Conservation (phyloP, 768 basidiomycete genomes). For the Suillus ampliporus region DNA sequence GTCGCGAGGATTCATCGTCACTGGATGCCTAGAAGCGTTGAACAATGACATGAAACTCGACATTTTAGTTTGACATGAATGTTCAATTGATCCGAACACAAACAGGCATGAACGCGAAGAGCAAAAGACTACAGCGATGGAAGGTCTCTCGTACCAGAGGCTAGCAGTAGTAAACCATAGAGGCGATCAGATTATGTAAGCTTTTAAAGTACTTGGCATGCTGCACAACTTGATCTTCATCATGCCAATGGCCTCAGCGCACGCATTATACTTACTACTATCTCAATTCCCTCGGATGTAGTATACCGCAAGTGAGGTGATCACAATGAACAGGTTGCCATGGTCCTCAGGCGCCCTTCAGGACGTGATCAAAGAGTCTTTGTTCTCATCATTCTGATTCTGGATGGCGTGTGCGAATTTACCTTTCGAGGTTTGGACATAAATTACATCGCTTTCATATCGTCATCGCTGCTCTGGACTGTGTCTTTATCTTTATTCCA, state of each 20-base stretch:
- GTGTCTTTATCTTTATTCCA: neutral
- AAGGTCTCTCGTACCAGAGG: neutral
- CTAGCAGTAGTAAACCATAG: neutral
- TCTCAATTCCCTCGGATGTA: neutral
- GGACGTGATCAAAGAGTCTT: neutral
- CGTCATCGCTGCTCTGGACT: neutral
- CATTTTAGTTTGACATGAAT: slow-evolving; percentile 3
- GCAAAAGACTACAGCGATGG: neutral
- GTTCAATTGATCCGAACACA: neutral
- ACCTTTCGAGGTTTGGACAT: neutral
- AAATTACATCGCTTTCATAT: neutral
- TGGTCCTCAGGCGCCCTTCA: too few species aligned
- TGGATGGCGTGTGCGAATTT: neutral
- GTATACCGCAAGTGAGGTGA: neutral
- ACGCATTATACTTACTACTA: neutral
- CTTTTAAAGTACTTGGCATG: neutral
- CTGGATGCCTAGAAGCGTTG: slow-evolving; percentile 53
- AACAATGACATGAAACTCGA: slow-evolving; percentile 42
- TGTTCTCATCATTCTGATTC: neutral
- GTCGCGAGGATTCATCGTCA: slow-evolving; percentile 61
- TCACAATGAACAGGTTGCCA: neutral
- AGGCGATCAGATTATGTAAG: neutral
- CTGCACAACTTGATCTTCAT: neutral
- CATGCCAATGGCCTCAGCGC: neutral
- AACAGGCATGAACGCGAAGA: neutral